A percentile compares a stretch with the other conserved stretches of the same genome.
Conservation (phyloP, 2,329 filamentous ascomycete genomes). For the Dichotomopilus funicola region DNA sequence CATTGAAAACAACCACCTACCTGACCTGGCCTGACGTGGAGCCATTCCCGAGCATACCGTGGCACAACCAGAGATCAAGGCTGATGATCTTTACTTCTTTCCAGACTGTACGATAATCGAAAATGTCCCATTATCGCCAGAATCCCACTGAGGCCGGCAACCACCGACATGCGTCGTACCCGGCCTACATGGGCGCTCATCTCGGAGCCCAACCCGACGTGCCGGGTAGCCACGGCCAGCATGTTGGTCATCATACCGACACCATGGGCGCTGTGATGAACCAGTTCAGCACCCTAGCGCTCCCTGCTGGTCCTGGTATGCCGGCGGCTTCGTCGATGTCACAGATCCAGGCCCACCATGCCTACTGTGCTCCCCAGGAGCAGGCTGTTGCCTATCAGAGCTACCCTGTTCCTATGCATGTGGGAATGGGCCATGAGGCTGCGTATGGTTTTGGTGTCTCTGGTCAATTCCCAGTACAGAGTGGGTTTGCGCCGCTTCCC, state of each 20-base stretch:
- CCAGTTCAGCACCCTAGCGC: slow-evolving; percentile 26
- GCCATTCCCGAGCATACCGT: too few species aligned
- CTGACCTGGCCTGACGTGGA: too few species aligned
- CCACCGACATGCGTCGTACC: slow-evolving; percentile 20
- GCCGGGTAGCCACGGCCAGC: slow-evolving; percentile 21
- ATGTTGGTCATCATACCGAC: slow-evolving; percentile 21
- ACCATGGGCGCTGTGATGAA: slow-evolving; percentile 25
- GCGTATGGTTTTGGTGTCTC: slow-evolving; percentile 24
- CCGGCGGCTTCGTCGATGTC: slow-evolving; percentile 13
- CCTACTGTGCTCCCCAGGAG: slow-evolving; percentile 23
- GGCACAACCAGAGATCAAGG: background rate
- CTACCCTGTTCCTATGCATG: slow-evolving; percentile 25
- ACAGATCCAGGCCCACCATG: slow-evolving; percentile 21
- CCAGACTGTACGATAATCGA: slow-evolving; percentile 11
- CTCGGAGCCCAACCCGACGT: slow-evolving; percentile 21
- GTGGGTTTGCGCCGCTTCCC: slow-evolving; percentile 27
- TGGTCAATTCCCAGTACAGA: slow-evolving; percentile 24
- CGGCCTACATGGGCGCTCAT: slow-evolving; percentile 23
- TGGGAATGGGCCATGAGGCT: slow-evolving; percentile 23
- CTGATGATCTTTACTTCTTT: slow-evolving; percentile 3
- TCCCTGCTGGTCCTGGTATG: slow-evolving; percentile 21
- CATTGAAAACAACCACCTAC: too few species aligned
- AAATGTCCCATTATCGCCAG: slow-evolving; percentile 25
- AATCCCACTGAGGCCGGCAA: slow-evolving; percentile 18
- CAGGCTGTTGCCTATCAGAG: slow-evolving; percentile 27